Percentiles rank a stretch among this genome's conserved stretches.
phyloP scores from a whole-genome alignment of 2,329 filamentous ascomycete species.

The Canariomyces notabilis region DNA sequence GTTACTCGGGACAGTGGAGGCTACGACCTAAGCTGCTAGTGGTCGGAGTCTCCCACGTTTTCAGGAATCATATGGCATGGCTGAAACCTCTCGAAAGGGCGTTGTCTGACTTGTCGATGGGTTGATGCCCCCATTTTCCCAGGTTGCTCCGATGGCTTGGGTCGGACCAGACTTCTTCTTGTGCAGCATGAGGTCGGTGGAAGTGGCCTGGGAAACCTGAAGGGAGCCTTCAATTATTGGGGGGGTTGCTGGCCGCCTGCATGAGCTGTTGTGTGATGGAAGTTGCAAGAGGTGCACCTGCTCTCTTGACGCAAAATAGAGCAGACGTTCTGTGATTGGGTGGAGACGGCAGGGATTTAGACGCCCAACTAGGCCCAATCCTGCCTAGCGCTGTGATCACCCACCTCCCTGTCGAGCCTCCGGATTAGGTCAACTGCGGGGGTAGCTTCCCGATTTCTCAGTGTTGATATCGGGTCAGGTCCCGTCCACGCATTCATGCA shows the following conservation, averaged over 20 bases:
- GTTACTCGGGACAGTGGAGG: too few relatives aligned
- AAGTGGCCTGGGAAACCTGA: slow-evolving; percentile 6
- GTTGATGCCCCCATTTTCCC: too few relatives aligned
- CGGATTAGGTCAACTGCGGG: not conserved
- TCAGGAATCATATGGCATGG: too few relatives aligned
- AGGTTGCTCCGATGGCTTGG: not conserved
- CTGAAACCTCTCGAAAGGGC: too few relatives aligned
- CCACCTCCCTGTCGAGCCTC: not conserved
- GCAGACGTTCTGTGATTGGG: slow-evolving; percentile 25
- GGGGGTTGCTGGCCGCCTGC: slow-evolving; percentile 17
- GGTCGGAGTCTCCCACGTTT: too few relatives aligned
- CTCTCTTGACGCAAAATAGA: slow-evolving; percentile 12
- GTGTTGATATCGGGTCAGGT: slow-evolving; percentile 13
- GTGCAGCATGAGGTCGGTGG: not conserved
- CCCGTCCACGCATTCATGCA: slow-evolving; percentile 23
- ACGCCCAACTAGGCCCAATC: slow-evolving; percentile 34
- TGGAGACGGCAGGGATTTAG: slow-evolving; percentile 34
- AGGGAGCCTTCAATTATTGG: slow-evolving; percentile 20
- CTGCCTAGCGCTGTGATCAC: slow-evolving; percentile 29
- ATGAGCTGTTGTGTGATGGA: slow-evolving; percentile 33
- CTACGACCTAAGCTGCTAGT: too few relatives aligned
- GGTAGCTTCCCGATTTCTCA: slow-evolving; percentile 2
- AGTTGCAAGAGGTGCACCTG: slow-evolving; percentile 10
- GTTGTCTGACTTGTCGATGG: too few relatives aligned
- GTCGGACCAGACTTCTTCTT: not conserved